Evolutionary conservation across 371 early-diverging fungal genomes (phyloP).

Genomic region (Funneliformis caledonium): DNA sequence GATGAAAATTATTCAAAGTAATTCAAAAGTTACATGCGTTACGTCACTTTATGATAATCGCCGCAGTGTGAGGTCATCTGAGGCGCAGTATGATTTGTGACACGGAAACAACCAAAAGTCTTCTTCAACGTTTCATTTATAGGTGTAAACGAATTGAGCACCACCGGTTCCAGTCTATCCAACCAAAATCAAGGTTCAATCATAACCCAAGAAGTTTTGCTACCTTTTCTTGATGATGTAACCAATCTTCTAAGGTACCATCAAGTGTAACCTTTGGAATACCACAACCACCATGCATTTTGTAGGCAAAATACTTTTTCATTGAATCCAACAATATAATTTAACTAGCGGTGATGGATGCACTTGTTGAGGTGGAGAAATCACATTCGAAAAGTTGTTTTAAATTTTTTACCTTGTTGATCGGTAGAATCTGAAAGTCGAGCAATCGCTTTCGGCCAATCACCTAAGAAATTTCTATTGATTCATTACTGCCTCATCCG

Average conservation of each 20-base stretch:
- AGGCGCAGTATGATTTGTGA: too few species aligned
- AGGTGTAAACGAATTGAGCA: conserved; percentile 40
- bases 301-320: conserved; percentile 42
- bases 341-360: conserved; percentile 39
- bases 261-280: conserved; percentile 44
- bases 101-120: conserved; percentile 39
- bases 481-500: too few species aligned
- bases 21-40: too few species aligned
- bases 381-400: conserved; percentile 15
- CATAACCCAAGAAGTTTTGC: conserved; percentile 42
- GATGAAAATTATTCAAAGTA: too few species aligned
- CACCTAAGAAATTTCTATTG: conserved; percentile 21
- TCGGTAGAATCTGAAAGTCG: not conserved
- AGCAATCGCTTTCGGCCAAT: conserved; percentile 39
- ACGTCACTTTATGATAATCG: too few species aligned
- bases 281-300: conserved; percentile 30
- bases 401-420: conserved; percentile 14
- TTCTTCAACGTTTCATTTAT: conserved; percentile 38
- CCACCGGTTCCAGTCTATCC: conserved; percentile 41
- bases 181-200: conserved; percentile 39
- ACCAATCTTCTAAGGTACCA: conserved; percentile 42
- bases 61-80: too few species aligned
- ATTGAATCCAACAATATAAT: conserved; percentile 42
- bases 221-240: conserved; percentile 39
- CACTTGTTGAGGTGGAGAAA: conserved; percentile 26